Evolutionary conservation across 73 alveolate species (phyloP), one percentile per base, ranked within the genome.

Genomic region (Urostyla sp.): DNA sequence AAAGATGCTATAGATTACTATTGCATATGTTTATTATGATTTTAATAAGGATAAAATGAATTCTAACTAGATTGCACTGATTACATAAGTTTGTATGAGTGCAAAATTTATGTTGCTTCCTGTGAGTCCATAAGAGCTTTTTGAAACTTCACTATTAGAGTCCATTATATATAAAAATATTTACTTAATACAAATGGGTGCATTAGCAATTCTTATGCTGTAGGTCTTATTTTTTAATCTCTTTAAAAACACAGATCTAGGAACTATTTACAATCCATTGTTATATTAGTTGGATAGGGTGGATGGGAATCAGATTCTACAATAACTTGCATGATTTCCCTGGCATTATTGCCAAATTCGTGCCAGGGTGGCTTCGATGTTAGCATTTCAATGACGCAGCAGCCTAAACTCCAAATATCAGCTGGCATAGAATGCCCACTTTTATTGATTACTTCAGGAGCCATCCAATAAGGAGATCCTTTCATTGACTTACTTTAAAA

Each of bases 341-440:
- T 49, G 4, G 92, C 60, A 15, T 87, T 75, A n/a, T 48, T 80
- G 18, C 89, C 63, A n/a, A 26, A 0, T n/a, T 87, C 84, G 13
- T 89, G 73, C 87, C 90, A 86, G 18, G 94, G 94, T 5, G 84
- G 84, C 20, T 56, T 37, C 3, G 87, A 80, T 11, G 77, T 52
- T 31, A 76, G 78, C 94, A 86, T 86, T 67, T 86, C 94, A 49
- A 76, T 18, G 2, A 86, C 48, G 7, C 81, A 35, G 40, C 94
- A 86, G 15, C 94, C 94, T 4, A 86, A 44, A 13, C 87, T 35
- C 87, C 94, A 86, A 7, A 86, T 80, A 56, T 86, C 94, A 52
- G 88, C 82, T n/a, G 46, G n/a, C 18, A 23, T 28, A 0, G 67
- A 27, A 43, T 80, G 69, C 24, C 87, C 90, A 0, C 37, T 43